These are phyloP conservation scores for Pyricularia grisea DNA, from an alignment of 2,329 filamentous ascomycete genomes.

Conservation along the genomic window DNA sequence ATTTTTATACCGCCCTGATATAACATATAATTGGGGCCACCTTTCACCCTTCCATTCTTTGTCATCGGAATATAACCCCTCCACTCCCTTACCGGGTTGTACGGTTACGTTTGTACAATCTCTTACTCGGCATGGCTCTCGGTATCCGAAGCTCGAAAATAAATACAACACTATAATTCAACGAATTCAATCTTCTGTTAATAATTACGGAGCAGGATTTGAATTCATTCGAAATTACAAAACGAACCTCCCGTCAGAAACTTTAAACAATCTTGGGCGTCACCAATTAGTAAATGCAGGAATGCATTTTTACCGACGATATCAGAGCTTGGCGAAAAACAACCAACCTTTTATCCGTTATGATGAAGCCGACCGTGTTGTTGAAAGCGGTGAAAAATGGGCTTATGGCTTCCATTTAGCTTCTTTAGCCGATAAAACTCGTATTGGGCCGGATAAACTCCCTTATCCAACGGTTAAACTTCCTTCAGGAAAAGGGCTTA, in stretches of 20 bases:
- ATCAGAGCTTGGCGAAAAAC: conserved; percentile 48
- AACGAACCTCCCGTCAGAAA: conserved; percentile 47
- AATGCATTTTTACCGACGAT: conserved; percentile 64
- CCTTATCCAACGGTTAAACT: conserved; percentile 55
- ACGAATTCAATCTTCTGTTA: conserved; percentile 50
- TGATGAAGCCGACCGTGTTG: conserved; percentile 29
- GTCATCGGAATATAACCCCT: conserved; percentile 52
- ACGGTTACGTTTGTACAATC: conserved; percentile 70
- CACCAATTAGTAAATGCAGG: conserved; percentile 68
- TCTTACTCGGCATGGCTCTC: conserved; percentile 75
- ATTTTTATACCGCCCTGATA: conserved; percentile 51
- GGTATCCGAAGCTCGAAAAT: conserved; percentile 68
- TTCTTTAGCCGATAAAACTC: conserved; percentile 26
- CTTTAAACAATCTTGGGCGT: conserved; percentile 57
- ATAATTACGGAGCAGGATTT: conserved; percentile 51
- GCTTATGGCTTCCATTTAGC: conserved; percentile 61
- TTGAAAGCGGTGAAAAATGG: conserved; percentile 61
- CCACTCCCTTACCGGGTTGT: conserved; percentile 52
- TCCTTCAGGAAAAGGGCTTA: conserved; percentile 54
- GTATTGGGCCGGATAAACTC: conserved; percentile 26
- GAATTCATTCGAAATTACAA: conserved; percentile 63
- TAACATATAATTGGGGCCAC: conserved; percentile 71
- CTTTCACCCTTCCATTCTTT: conserved; percentile 80
- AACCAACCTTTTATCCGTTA: conserved; percentile 40
- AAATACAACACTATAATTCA: conserved; percentile 58